Percentiles rank a stretch among this genome's conserved stretches.
Conservation (phyloP, 805 yeast genomes). For the Vanderwaltozyma yarrowii region DNA sequence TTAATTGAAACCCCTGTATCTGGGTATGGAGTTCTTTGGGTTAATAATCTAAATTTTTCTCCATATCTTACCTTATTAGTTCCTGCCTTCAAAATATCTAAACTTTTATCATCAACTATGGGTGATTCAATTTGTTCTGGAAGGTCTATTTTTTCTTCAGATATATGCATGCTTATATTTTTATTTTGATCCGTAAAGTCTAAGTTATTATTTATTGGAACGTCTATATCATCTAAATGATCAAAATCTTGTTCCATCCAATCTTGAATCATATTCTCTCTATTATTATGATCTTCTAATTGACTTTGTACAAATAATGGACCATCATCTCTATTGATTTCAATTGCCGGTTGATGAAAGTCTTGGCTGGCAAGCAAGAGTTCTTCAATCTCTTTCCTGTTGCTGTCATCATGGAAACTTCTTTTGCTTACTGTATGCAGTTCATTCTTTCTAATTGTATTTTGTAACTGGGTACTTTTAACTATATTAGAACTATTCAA, state of each 20-base stretch:
- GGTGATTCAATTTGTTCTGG: no score
- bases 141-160: no score
- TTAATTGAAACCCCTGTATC: slow-evolving; percentile 7
- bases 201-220: neutral
- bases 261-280: neutral
- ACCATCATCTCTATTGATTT: neutral
- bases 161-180: neutral
- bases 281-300: neutral
- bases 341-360: neutral
- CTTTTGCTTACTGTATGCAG: neutral
- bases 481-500: neutral
- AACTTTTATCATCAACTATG: no score
- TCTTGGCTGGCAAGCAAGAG: neutral
- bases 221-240: slow-evolving; percentile 1
- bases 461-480: neutral
- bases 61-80: slow-evolving; percentile 9
- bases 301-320: slow-evolving; percentile 1
- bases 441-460: neutral
- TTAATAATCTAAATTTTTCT: slow-evolving; percentile 23
- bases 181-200: neutral
- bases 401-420: neutral
- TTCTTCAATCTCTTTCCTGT: neutral
- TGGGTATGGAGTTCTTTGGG: slow-evolving; percentile 21
- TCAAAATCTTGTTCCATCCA: slow-evolving; percentile 1
- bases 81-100: neutral